Percentiles rank a stretch among this genome's conserved stretches.
phyloP scores from a whole-genome alignment of 1,139 yeast genomes.

The Hemisphaericaspora subhashii region DNA sequence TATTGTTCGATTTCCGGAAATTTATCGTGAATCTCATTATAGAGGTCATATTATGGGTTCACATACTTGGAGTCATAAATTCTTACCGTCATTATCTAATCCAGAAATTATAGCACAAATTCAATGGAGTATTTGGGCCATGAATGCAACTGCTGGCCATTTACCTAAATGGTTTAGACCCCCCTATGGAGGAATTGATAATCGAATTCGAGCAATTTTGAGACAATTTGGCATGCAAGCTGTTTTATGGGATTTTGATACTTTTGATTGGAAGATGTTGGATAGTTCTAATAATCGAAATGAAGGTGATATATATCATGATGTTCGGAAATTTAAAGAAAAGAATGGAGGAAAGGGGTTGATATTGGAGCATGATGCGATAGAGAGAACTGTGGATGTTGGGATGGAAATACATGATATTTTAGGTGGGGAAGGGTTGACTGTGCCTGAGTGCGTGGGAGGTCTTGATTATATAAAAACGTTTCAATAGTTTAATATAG shows the following conservation, averaged over 20 bases:
- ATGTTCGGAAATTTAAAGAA: constrained; percentile 53
- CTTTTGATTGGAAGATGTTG: constrained; percentile 85
- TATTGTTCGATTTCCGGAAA: constrained; percentile 72
- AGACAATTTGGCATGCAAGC: constrained; percentile 85
- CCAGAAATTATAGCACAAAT: constrained; percentile 85
- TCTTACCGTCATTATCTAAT: constrained; percentile 72
- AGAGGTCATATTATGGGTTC: constrained; percentile 81
- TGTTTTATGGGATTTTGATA: constrained; percentile 89
- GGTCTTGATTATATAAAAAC: constrained; percentile 51
- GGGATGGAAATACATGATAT: constrained; percentile 56
- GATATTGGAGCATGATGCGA: constrained; percentile 83
- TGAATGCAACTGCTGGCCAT: constrained; percentile 90
- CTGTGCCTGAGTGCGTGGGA: constrained; percentile 83
- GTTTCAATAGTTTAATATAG: constrained; percentile 20
- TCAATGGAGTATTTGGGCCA: constrained; percentile 97
- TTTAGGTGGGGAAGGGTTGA: constrained; percentile 61
- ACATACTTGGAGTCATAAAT: constrained; percentile 93
- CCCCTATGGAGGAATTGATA: constrained; percentile 93
- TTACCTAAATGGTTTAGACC: constrained; percentile 95
- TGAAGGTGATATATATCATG: constrained; percentile 52
- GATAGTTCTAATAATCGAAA: constrained; percentile 33
- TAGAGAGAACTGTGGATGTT: constrained; percentile 63
- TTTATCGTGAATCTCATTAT: constrained; percentile 55
- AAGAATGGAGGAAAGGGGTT: constrained; percentile 51
- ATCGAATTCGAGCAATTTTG: constrained; percentile 75